Conservation (phyloP, 164 flowering plant genomes). For the Kingdonia uniflora region DNA sequence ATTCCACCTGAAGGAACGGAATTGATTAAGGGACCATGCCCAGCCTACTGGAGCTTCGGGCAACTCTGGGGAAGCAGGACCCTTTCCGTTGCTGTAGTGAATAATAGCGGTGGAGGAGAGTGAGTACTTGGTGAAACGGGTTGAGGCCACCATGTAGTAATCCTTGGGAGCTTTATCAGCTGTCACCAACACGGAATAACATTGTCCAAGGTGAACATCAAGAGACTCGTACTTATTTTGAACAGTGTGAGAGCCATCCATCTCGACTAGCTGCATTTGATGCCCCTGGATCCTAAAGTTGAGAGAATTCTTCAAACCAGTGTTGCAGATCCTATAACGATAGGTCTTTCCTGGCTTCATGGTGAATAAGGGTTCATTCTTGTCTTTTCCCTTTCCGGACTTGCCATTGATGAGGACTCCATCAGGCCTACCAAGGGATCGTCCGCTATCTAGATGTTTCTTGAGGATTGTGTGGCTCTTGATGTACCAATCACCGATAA, state of each 20-base stretch:
- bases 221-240: background rate
- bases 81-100: background rate
- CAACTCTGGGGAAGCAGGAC: background rate
- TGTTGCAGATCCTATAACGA: background rate
- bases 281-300: background rate
- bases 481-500: background rate
- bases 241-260: background rate
- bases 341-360: background rate
- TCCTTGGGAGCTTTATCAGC: background rate
- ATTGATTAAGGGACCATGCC: background rate
- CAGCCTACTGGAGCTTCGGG: background rate
- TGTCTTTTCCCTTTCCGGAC: background rate
- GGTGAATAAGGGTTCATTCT: background rate
- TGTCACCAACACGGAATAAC: background rate
- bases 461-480: background rate
- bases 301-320: background rate
- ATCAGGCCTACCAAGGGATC: background rate
- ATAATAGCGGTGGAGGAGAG: background rate
- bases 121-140: background rate
- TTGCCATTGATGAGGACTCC: conserved; percentile 2
- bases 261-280: background rate
- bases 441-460: background rate
- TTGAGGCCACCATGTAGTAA: background rate
- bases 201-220: background rate
- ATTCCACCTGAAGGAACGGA: too few relatives aligned